phyloP scores from a whole-genome alignment of 306 rosid genomes.

The Alnus rubra region DNA sequence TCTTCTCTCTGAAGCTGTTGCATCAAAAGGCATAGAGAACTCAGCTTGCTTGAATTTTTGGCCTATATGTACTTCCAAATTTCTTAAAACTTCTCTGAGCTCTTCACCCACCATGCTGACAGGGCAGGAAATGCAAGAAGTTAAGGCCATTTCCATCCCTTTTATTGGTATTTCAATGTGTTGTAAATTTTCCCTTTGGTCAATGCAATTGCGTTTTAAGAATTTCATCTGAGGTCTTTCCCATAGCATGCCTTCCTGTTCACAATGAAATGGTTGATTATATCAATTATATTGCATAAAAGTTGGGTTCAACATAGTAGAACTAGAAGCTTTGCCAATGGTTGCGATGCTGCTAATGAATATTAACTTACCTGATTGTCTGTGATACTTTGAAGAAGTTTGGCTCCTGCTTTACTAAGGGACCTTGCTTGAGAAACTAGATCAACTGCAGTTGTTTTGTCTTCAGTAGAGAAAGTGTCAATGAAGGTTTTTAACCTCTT shows the following conservation, averaged over 20 bases:
- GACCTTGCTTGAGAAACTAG: conserved; percentile 43
- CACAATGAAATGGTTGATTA: not conserved
- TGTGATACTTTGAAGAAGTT: conserved; percentile 43
- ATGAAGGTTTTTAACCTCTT: conserved; percentile 50
- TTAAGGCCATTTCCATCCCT: conserved; percentile 72
- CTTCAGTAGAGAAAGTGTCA: conserved; percentile 47
- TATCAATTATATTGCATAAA: too few relatives aligned
- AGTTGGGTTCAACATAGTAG: too few relatives aligned
- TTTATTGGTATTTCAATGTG: conserved; percentile 49
- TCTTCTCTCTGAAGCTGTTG: conserved; percentile 38
- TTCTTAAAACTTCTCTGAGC: conserved; percentile 39
- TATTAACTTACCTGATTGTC: conserved; percentile 46
- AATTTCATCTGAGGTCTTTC: conserved; percentile 48
- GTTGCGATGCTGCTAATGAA: not conserved
- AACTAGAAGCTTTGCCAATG: too few relatives aligned
- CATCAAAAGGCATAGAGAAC: conserved; percentile 37
- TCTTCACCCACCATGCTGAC: conserved; percentile 45
- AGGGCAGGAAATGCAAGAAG: conserved; percentile 43
- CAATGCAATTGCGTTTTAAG: conserved; percentile 26
- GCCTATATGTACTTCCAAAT: conserved; percentile 36
- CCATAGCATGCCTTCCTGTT: conserved; percentile 74
- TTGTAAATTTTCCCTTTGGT: conserved; percentile 42
- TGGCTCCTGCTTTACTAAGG: conserved; percentile 52
- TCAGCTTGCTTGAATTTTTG: conserved; percentile 43
- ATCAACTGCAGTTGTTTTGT: conserved; percentile 34